These are phyloP conservation scores for Tephrocybe rancida DNA, from an alignment of 768 basidiomycete genomes.

Conservation along the genomic window DNA sequence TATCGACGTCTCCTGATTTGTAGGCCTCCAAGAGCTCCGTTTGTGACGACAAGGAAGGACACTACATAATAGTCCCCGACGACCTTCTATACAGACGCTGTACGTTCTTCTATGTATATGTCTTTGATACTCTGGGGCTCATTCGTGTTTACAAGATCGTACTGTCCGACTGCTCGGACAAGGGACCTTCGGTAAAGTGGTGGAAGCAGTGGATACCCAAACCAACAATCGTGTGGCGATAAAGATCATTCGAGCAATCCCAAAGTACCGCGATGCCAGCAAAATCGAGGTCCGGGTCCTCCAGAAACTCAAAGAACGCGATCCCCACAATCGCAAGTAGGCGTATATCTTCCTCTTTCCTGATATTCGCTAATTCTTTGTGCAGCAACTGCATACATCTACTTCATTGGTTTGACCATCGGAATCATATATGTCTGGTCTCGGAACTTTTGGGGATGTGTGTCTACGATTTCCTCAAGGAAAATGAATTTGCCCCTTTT, in stretches of 20 bases:
- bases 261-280: slow-evolving; percentile 98
- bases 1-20: slow-evolving; percentile 26
- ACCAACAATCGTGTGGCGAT: slow-evolving; percentile 85
- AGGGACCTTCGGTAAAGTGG: slow-evolving; percentile 99
- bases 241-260: slow-evolving; percentile 98
- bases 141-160: slow-evolving; percentile 69
- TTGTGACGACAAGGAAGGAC: slow-evolving; percentile 98
- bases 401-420: slow-evolving; percentile 92
- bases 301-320: slow-evolving; percentile 85
- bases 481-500: slow-evolving; percentile 96
- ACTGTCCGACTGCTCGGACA: slow-evolving; percentile 91
- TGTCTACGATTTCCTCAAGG: slow-evolving; percentile 98
- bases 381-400: slow-evolving; percentile 97
- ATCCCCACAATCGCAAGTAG: slow-evolving; percentile 87
- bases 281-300: slow-evolving; percentile 98
- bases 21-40: slow-evolving; percentile 68
- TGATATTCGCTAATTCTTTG: slow-evolving; percentile 20
- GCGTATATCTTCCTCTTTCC: slow-evolving; percentile 31
- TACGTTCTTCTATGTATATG: slow-evolving; percentile 39
- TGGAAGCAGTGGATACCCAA: slow-evolving; percentile 85
- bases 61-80: slow-evolving; percentile 93
- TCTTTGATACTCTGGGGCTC: slow-evolving; percentile 14
- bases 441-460: slow-evolving; percentile 96
- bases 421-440: slow-evolving; percentile 97
- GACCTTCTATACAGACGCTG: slow-evolving; percentile 88